Evolutionary conservation across 179 eudicot species (phyloP).

Genomic region (Camellia oleifera): DNA sequence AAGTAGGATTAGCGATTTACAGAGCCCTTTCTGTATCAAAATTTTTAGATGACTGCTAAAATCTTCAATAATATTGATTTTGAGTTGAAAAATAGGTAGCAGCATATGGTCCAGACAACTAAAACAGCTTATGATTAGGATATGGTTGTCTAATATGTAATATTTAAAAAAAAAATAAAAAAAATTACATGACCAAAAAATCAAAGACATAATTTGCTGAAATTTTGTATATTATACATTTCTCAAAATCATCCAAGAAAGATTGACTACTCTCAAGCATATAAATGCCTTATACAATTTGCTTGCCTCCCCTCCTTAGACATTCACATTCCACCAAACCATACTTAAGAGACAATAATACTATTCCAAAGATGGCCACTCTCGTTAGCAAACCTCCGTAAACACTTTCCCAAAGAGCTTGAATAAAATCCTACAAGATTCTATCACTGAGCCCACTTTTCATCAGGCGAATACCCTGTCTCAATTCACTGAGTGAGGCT

Average conservation of each 20-base stretch:
- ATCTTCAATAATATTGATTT: background rate
- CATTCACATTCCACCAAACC: too few relatives aligned
- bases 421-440: too few relatives aligned
- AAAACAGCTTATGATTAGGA: background rate
- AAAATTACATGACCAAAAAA: too few relatives aligned
- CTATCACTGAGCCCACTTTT: too few relatives aligned
- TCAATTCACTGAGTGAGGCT: too few relatives aligned
- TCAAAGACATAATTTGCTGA: background rate
- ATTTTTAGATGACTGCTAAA: slow-evolving; percentile 3
- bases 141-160: background rate
- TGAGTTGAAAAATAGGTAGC: background rate
- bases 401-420: too few relatives aligned
- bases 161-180: too few relatives aligned
- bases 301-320: background rate
- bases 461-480: too few relatives aligned
- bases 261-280: background rate
- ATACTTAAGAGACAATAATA: too few relatives aligned
- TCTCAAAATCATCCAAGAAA: background rate
- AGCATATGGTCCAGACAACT: background rate
- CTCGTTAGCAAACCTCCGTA: too few relatives aligned
- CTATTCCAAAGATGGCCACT: too few relatives aligned
- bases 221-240: background rate
- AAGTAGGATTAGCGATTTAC: background rate
- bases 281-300: background rate
- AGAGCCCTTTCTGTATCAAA: background rate